A percentile compares a stretch with the other conserved stretches of the same genome.
Conservation (phyloP, 345 rosid species). For the thale cress (Arabidopsis thaliana) region DNA sequence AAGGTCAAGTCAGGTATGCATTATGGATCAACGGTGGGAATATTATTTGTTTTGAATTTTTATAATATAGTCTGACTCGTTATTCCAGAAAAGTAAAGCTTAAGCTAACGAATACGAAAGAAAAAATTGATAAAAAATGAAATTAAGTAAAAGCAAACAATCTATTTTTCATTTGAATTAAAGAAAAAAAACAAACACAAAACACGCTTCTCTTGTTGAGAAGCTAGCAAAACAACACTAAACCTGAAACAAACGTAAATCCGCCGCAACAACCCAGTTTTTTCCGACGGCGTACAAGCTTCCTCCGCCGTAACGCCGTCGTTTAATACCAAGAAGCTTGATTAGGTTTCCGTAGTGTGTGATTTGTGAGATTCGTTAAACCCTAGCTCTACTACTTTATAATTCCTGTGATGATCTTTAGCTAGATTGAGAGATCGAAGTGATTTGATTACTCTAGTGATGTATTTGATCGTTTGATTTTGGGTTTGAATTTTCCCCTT, state of each 20-base stretch:
- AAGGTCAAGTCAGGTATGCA: slow-evolving; percentile 43
- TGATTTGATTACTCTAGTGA: slow-evolving; percentile 17
- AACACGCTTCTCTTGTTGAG: slow-evolving; percentile 35
- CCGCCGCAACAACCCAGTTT: slow-evolving; percentile 38
- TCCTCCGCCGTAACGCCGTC: slow-evolving; percentile 21
- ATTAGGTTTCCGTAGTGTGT: slow-evolving; percentile 14
- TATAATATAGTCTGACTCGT: slow-evolving; percentile 35
- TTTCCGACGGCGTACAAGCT: slow-evolving; percentile 33
- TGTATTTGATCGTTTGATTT: slow-evolving; percentile 1
- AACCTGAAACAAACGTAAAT: slow-evolving; percentile 26
- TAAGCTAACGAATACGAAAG: slow-evolving; percentile 17
- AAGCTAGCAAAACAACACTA: slow-evolving; percentile 35
- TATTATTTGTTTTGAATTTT: background rate
- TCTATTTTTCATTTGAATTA: slow-evolving; percentile 31
- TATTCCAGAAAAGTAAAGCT: slow-evolving; percentile 38
- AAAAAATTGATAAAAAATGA: background rate
- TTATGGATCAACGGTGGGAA: slow-evolving; percentile 6
- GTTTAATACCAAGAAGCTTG: slow-evolving; percentile 24
- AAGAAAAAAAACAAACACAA: background rate
- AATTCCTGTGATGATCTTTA: background rate
- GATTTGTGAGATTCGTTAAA: slow-evolving; percentile 36
- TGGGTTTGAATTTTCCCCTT: background rate
- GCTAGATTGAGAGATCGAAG: slow-evolving; percentile 31
- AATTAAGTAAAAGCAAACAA: slow-evolving; percentile 1
- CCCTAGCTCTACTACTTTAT: slow-evolving; percentile 37